Percentiles rank a stretch among this genome's conserved stretches.
phyloP scores from a whole-genome alignment of 2,329 filamentous ascomycete genomes.

The Cercospora sojina region DNA sequence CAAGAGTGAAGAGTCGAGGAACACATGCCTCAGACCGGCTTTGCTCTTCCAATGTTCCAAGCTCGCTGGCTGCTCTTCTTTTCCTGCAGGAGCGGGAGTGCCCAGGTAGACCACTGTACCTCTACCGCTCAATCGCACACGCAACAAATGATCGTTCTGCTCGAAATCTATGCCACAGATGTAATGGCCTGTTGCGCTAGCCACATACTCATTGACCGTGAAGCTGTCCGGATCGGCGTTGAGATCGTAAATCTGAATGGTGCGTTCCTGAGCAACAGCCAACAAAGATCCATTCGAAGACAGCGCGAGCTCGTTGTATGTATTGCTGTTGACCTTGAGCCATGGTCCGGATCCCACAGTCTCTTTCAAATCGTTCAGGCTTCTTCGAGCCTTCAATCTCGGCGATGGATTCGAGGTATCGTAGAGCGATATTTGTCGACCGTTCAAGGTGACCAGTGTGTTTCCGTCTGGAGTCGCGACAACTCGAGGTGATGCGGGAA shows the following conservation, averaged over 20 bases:
- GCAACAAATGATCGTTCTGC: slow-evolving; percentile 35
- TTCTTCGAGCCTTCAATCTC: slow-evolving; percentile 27
- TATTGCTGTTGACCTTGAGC: slow-evolving; percentile 34
- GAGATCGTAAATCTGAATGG: slow-evolving; percentile 40
- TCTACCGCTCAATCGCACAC: slow-evolving; percentile 37
- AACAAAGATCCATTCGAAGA: slow-evolving; percentile 36
- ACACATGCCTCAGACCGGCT: slow-evolving; percentile 33
- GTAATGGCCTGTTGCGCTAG: slow-evolving; percentile 37
- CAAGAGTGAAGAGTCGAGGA: slow-evolving; percentile 35
- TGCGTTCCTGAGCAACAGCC: slow-evolving; percentile 38
- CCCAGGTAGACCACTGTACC: slow-evolving; percentile 39
- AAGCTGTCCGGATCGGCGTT: slow-evolving; percentile 32
- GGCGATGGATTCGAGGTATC: slow-evolving; percentile 29
- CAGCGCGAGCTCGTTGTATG: slow-evolving; percentile 35
- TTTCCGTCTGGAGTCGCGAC: slow-evolving; percentile 29
- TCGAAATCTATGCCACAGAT: slow-evolving; percentile 40
- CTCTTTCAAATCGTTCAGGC: slow-evolving; percentile 37
- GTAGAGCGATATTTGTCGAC: slow-evolving; percentile 35
- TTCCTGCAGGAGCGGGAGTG: slow-evolving; percentile 24
- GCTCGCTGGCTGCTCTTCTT: slow-evolving; percentile 15
- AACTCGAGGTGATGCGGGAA: slow-evolving; percentile 25
- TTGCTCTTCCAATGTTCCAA: slow-evolving; percentile 39
- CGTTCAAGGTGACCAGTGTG: slow-evolving; percentile 33
- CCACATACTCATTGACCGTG: slow-evolving; percentile 36
- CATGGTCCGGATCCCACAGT: slow-evolving; percentile 37